Evolutionary conservation across 306 rosid species (phyloP).

Genomic region (Cicer chorassanicum): DNA sequence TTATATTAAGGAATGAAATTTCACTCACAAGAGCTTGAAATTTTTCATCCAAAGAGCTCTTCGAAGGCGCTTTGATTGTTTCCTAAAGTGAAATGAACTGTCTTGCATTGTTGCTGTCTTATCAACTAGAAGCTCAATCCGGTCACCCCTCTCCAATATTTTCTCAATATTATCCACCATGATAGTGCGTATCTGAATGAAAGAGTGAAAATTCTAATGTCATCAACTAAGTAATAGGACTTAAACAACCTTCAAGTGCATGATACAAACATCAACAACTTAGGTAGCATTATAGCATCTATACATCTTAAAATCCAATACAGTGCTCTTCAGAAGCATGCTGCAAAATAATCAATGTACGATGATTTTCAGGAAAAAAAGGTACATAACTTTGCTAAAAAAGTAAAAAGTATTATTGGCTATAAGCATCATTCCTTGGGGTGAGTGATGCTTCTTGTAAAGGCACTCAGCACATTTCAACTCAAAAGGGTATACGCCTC

Average conservation of each 20-base stretch:
- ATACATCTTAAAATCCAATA: slow-evolving; percentile 37
- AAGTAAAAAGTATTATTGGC: slow-evolving; percentile 5
- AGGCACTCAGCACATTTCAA: slow-evolving; percentile 19
- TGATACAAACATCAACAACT: slow-evolving; percentile 24
- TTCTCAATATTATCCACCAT: slow-evolving; percentile 97
- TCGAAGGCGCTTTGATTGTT: slow-evolving; percentile 90
- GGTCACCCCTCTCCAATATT: slow-evolving; percentile 94
- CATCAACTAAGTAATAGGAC: slow-evolving; percentile 37
- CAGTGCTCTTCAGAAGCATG: slow-evolving; percentile 20
- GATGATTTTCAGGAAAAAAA: slow-evolving; percentile 31
- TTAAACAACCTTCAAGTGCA: slow-evolving; percentile 14
- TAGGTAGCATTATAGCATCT: slow-evolving; percentile 14
- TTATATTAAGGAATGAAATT: slow-evolving; percentile 27
- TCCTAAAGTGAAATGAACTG: slow-evolving; percentile 91
- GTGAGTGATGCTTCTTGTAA: slow-evolving; percentile 34
- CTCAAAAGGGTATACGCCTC: slow-evolving; percentile 21
- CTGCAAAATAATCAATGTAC: slow-evolving; percentile 15
- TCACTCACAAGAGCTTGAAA: slow-evolving; percentile 86
- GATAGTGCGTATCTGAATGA: slow-evolving; percentile 82
- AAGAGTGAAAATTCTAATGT: slow-evolving; percentile 38
- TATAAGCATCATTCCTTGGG: slow-evolving; percentile 31
- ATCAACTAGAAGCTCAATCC: slow-evolving; percentile 96
- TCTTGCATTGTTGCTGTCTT: slow-evolving; percentile 99
- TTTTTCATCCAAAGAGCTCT: slow-evolving; percentile 99
- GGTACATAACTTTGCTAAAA: slow-evolving; percentile 25